phyloP scores from a whole-genome alignment of 768 basidiomycete species.

The Russula dissimulans region DNA sequence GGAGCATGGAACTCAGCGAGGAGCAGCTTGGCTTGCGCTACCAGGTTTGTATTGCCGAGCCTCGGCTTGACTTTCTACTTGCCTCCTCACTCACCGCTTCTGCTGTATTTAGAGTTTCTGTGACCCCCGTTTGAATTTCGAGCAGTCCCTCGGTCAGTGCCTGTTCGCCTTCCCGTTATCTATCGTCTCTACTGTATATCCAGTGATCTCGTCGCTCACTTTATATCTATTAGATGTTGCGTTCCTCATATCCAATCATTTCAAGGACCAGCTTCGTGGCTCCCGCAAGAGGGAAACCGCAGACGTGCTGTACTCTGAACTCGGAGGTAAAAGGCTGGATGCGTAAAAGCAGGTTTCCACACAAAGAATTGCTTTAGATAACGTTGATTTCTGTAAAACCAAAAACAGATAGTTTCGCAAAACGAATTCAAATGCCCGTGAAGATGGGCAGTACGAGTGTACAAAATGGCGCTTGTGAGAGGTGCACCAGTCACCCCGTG shows the following conservation, averaged over 20 bases:
- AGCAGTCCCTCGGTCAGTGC: conserved; percentile 79
- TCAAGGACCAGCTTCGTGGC: conserved; percentile 52
- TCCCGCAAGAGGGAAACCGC: conserved; percentile 12
- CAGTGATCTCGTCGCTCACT: not conserved
- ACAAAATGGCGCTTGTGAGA: too few relatives aligned
- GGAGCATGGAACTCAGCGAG: conserved; percentile 89
- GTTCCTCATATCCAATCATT: conserved; percentile 74
- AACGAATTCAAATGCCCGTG: too few relatives aligned
- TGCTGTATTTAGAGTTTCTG: conserved; percentile 59
- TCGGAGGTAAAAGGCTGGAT: conserved; percentile 21
- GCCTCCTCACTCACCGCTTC: not conserved
- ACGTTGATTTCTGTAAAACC: too few relatives aligned
- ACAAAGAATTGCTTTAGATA: too few relatives aligned
- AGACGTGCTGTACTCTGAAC: conserved; percentile 27
- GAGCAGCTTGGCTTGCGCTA: conserved; percentile 87
- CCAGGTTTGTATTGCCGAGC: conserved; percentile 40
- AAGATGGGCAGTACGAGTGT: too few relatives aligned
- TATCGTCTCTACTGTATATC: not conserved
- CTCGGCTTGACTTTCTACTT: not conserved
- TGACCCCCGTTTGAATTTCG: conserved; percentile 89
- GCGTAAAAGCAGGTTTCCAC: not conserved
- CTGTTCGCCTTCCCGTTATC: not conserved
- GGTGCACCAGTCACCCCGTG: too few relatives aligned
- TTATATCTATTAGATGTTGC: conserved; percentile 51
- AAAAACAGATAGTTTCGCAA: too few relatives aligned